phyloP scores from a whole-genome alignment of 2,329 filamentous ascomycete genomes.

The Trichoderma sp. region DNA sequence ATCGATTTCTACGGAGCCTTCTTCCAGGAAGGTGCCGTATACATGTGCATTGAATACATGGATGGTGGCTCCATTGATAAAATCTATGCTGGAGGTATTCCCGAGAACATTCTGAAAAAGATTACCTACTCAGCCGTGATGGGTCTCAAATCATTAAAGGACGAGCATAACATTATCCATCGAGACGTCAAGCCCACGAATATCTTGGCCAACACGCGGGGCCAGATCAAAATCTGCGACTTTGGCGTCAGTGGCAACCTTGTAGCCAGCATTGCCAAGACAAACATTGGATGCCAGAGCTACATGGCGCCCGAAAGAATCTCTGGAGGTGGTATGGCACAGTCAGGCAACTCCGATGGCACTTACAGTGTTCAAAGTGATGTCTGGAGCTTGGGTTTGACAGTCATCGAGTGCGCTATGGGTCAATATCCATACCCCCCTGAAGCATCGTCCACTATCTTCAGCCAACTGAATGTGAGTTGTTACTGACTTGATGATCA shows the following conservation, averaged over 20 bases:
- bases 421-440: constrained; percentile 95
- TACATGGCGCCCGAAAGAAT: constrained; percentile 99
- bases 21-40: constrained; percentile 97
- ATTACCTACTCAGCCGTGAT: constrained; percentile 88
- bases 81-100: constrained; percentile 86
- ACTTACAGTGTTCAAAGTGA: constrained; percentile 98
- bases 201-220: constrained; percentile 85
- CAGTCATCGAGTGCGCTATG: constrained; percentile 93
- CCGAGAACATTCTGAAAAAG: constrained; percentile 84
- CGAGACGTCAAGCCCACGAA: constrained; percentile 99
- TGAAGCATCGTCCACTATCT: constrained; percentile 97
- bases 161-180: constrained; percentile 99
- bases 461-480: constrained; percentile 94
- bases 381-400: constrained; percentile 94
- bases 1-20: constrained; percentile 99
- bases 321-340: constrained; percentile 78
- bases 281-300: constrained; percentile 97
- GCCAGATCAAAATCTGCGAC: constrained; percentile 97
- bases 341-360: constrained; percentile 70
- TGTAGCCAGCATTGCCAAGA: constrained; percentile 96
- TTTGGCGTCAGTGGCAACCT: constrained; percentile 97
- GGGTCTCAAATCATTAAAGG: constrained; percentile 90
- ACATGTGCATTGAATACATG: constrained; percentile 99
- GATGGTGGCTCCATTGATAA: constrained; percentile 98
- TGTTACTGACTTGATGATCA: neutral